Percentiles rank a stretch among this genome's conserved stretches.
phyloP scores from a whole-genome alignment of 2,329 filamentous ascomycete genomes.

The Exophiala aquamarina region DNA sequence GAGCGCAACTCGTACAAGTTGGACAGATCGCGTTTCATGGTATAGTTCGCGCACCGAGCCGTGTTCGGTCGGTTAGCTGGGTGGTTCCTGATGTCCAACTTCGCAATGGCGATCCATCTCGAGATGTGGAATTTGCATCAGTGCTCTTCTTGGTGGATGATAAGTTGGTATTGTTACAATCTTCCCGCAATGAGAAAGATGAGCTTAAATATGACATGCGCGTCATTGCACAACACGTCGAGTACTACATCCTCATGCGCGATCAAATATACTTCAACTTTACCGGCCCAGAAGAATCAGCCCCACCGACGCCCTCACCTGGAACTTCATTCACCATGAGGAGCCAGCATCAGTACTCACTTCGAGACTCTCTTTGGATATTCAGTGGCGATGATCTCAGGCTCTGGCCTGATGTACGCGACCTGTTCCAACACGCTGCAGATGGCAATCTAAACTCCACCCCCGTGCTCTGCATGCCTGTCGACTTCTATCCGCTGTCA shows the following conservation, averaged over 20 bases:
- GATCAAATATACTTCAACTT: constrained; percentile 66
- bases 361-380: constrained; percentile 89
- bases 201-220: constrained; percentile 98
- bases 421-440: constrained; percentile 70
- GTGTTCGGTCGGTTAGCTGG: constrained; percentile 93
- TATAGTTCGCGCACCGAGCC: constrained; percentile 87
- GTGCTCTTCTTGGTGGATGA: constrained; percentile 97
- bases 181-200: constrained; percentile 76
- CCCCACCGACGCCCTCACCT: constrained; percentile 50
- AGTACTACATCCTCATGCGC: constrained; percentile 90
- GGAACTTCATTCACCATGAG: constrained; percentile 43
- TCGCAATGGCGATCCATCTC: constrained; percentile 86
- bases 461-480: constrained; percentile 67
- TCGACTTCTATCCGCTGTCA: constrained; percentile 96
- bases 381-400: constrained; percentile 87
- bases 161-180: constrained; percentile 88
- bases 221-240: constrained; percentile 90
- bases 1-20: constrained; percentile 82
- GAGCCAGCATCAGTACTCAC: constrained; percentile 51
- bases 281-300: constrained; percentile 46
- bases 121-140: constrained; percentile 89
- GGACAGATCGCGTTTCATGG: constrained; percentile 97
- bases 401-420: constrained; percentile 84
- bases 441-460: constrained; percentile 45
- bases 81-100: constrained; percentile 89